phyloP scores from a whole-genome alignment of 768 basidiomycete species.

The Kwoniella sp. region DNA sequence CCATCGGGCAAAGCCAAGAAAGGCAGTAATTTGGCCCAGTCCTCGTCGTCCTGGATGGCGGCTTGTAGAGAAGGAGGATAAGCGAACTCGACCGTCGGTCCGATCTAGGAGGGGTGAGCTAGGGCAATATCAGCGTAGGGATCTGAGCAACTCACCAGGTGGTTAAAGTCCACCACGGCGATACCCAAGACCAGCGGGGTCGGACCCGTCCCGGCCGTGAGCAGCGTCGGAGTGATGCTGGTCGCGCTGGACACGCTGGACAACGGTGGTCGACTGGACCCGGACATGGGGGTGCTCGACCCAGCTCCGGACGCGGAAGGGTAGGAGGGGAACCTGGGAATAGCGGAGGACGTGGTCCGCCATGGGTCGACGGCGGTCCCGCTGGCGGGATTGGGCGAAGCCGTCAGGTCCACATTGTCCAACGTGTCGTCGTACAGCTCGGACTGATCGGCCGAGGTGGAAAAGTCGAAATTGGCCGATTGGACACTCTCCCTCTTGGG shows the following conservation, averaged over 20 bases:
- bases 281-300: background rate
- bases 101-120: slow-evolving; percentile 58
- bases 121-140: background rate
- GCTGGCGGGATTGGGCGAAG: slow-evolving; percentile 6
- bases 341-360: slow-evolving; percentile 6
- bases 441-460: background rate
- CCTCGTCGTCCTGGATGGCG: slow-evolving; percentile 61
- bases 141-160: slow-evolving; percentile 59
- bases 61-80: slow-evolving; percentile 57
- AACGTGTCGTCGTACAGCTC: background rate
- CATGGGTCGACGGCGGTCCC: background rate
- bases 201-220: slow-evolving; percentile 10
- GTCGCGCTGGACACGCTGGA: background rate
- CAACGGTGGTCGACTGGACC: slow-evolving; percentile 7
- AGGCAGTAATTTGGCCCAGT: slow-evolving; percentile 76
- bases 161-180: slow-evolving; percentile 92
- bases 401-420: slow-evolving; percentile 10
- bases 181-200: slow-evolving; percentile 62
- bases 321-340: slow-evolving; percentile 1
- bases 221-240: background rate
- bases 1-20: slow-evolving; percentile 97
- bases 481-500: background rate
- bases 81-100: slow-evolving; percentile 74
- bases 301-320: background rate
- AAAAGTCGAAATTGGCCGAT: slow-evolving; percentile 9